These are phyloP conservation scores for Fusarium concolor DNA, from an alignment of 2,329 filamentous ascomycete species.

Conservation along the genomic window DNA sequence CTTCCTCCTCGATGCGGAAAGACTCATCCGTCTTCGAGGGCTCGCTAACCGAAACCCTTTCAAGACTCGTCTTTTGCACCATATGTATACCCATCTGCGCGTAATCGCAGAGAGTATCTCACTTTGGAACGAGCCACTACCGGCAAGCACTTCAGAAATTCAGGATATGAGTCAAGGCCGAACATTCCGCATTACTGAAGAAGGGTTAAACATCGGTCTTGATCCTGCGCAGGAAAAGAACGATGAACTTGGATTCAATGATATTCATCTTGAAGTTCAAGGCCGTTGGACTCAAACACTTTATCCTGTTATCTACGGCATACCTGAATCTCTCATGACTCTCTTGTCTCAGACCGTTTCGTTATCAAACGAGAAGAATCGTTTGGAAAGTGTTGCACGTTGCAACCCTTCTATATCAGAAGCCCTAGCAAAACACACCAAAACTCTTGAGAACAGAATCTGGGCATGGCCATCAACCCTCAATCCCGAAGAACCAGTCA, in stretches of 20 bases:
- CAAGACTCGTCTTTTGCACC: conserved; percentile 57
- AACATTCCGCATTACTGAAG: conserved; percentile 47
- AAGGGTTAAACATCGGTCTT: conserved; percentile 47
- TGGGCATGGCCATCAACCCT: conserved; percentile 46
- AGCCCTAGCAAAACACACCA: conserved; percentile 46
- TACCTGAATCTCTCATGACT: conserved; percentile 56
- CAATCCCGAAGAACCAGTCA: conserved; percentile 14
- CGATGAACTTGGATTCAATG: conserved; percentile 56
- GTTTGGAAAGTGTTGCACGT: conserved; percentile 40
- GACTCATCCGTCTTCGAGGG: conserved; percentile 54
- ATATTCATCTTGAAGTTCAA: conserved; percentile 57
- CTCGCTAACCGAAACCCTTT: conserved; percentile 54
- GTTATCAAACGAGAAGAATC: conserved; percentile 56
- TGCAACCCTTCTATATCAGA: conserved; percentile 43
- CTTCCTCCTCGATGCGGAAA: conserved; percentile 57
- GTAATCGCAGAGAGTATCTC: conserved; percentile 58
- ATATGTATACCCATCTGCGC: conserved; percentile 60
- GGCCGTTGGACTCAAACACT: conserved; percentile 55
- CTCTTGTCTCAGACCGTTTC: conserved; percentile 57
- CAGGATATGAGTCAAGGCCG: conserved; percentile 16
- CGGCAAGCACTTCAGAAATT: neutral
- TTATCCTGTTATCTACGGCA: conserved; percentile 58
- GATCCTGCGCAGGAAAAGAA: conserved; percentile 45
- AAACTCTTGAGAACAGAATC: conserved; percentile 49
- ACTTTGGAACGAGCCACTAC: conserved; percentile 6